Conservation (phyloP, 257 asterid species). For the Agastache rugosa region DNA sequence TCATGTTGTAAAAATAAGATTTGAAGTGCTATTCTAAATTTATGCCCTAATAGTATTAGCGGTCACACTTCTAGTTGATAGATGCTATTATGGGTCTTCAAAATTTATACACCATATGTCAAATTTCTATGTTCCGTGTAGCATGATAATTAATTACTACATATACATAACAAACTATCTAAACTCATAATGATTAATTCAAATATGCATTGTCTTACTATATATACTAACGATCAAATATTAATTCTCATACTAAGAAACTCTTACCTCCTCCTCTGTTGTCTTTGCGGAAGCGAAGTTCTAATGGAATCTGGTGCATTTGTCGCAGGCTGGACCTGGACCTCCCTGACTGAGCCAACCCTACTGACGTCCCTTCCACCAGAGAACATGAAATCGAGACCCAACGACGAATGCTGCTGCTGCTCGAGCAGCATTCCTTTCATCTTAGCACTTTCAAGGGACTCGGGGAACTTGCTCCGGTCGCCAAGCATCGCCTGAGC, state of each 20-base stretch:
- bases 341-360: not conserved
- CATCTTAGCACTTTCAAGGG: slow-evolving; percentile 1
- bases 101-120: too few relatives aligned
- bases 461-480: not conserved
- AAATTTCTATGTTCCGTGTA: not conserved
- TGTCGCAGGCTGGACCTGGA: not conserved
- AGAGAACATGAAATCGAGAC: slow-evolving; percentile 34
- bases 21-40: too few relatives aligned
- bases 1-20: too few relatives aligned
- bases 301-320: slow-evolving; percentile 46
- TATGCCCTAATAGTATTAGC: too few relatives aligned
- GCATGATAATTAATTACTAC: not conserved
- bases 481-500: slow-evolving; percentile 33
- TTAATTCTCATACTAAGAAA: slow-evolving; percentile 11
- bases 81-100: too few relatives aligned
- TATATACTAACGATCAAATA: too few relatives aligned
- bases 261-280: slow-evolving; percentile 62
- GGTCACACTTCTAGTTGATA: too few relatives aligned
- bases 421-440: slow-evolving; percentile 22
- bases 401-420: not conserved
- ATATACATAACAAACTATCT: too few relatives aligned
- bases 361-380: slow-evolving; percentile 28
- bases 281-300: slow-evolving; percentile 50
- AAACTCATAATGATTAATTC: too few relatives aligned
- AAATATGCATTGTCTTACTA: too few relatives aligned